Evolutionary conservation across 2,329 filamentous ascomycete genomes (phyloP).

Genomic region (Phaeoacremonium minimum): DNA sequence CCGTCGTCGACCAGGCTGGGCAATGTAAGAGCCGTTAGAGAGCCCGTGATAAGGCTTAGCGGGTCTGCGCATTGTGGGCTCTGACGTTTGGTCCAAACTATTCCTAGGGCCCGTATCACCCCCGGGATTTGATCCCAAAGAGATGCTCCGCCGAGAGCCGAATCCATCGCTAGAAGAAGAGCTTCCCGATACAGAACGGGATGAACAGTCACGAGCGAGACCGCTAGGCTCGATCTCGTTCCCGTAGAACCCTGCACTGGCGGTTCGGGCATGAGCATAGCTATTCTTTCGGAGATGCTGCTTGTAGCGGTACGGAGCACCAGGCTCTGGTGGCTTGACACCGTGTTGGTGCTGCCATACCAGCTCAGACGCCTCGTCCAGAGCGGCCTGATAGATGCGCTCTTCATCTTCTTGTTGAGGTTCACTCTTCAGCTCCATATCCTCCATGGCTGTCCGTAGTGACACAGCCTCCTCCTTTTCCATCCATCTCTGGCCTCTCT

Average conservation of each 20-base stretch:
- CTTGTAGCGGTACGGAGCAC: constrained; percentile 63
- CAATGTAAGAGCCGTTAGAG: constrained; percentile 26
- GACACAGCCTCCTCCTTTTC: constrained; percentile 74
- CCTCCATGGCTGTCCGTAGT: constrained; percentile 67
- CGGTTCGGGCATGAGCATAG: constrained; percentile 63
- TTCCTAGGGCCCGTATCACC: constrained; percentile 17
- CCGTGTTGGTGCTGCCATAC: constrained; percentile 73
- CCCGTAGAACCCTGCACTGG: constrained; percentile 49
- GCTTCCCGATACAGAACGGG: constrained; percentile 47
- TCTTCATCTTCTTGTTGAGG: constrained; percentile 49
- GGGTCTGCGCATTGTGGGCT: constrained; percentile 8
- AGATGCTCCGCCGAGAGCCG: constrained; percentile 25
- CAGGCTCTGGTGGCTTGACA: constrained; percentile 47
- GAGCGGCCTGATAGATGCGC: constrained; percentile 64
- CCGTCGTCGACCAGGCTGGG: constrained; percentile 45
- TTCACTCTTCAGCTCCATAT: constrained; percentile 57
- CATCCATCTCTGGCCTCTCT: constrained; percentile 72
- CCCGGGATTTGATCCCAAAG: constrained; percentile 14
- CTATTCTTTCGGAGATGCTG: constrained; percentile 67
- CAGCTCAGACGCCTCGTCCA: constrained; percentile 73
- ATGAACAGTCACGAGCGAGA: constrained; percentile 33
- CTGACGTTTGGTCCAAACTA: constrained; percentile 24
- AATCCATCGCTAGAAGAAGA: constrained; percentile 43
- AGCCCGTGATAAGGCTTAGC: constrained; percentile 37
- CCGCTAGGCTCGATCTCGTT: constrained; percentile 40